Evolutionary conservation across 169 alveolate species (phyloP), one percentile per base, ranked within the genome.

Genomic region (Plasmodium blacklocki): DNA sequence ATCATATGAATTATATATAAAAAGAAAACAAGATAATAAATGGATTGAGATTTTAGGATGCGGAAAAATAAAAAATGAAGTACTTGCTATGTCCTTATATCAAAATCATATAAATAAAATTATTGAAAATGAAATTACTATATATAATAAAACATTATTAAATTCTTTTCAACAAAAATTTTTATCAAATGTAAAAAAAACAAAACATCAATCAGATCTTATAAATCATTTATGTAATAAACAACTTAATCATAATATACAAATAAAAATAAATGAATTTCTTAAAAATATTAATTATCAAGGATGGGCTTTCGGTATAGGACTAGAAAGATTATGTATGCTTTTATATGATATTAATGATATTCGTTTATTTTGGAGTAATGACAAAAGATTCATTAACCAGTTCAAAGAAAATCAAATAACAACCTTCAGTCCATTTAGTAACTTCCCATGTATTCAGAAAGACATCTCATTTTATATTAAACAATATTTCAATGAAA

Each of bases 241-340:
- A 19, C 52, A 26, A 15, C 74, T 85, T 15, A 85, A 60, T 58
- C 43, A 64, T 19, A 14, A 52, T 59, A 85, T 85, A 26, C 64
- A 70, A 71, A 26, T 21, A 2, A 63, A 85, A 85, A 85, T 85
- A 23, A 71, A 70, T 56, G 60, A 70, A 14, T 85, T 64, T 92
- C 93, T 70, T 92, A 94, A 73, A 94, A 94, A 29, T 5, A 59
- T 85, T 45, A 56, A 73, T 29, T 21, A 45, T 64, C 49, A 85
- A 49, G 99, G 98, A 52, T 97, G 98, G 98, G 99, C 99, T n/a
- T 96, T 96, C 70, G 99, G 99, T 1, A 88, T 97, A 32, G 99
- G 99, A 0, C 92, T 97, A 14, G 98, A 97, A 74, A 93, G 99
- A 72, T 92, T 97, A 93, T 97, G 97, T 1, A 95, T 97, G 98